Percentiles rank a stretch among this genome's conserved stretches.
Evolutionary conservation across 192 early-diverging fungal genomes (phyloP).

Genomic region (Mortierella alpina): DNA sequence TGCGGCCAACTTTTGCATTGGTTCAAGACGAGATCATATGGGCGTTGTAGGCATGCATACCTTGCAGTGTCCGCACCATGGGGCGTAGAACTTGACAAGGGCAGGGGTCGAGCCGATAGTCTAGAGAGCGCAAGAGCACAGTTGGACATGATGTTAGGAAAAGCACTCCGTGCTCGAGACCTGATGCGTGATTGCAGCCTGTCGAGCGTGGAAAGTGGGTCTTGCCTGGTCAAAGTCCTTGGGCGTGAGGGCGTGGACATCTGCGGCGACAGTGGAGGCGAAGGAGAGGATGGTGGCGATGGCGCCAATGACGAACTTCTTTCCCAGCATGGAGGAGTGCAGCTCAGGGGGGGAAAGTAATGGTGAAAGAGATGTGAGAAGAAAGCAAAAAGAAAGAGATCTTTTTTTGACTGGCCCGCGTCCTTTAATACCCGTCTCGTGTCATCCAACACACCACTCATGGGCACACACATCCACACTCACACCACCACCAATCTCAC

Average conservation of each 20-base stretch:
- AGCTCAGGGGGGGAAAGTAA: neutral
- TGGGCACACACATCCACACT: neutral
- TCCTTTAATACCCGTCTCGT: no score
- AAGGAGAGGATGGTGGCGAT: constrained; percentile 38
- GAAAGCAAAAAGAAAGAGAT: neutral
- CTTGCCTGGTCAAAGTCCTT: constrained; percentile 42
- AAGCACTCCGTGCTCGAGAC: neutral
- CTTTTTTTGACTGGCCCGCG: no score
- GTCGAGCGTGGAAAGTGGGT: neutral
- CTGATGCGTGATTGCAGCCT: neutral
- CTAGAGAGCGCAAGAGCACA: constrained; percentile 4
- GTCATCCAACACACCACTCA: neutral
- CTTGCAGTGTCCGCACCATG: constrained; percentile 91
- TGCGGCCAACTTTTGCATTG: neutral
- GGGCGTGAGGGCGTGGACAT: constrained; percentile 43
- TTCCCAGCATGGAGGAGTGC: constrained; percentile 36
- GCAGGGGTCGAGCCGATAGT: constrained; percentile 56
- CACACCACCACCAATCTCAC: neutral
- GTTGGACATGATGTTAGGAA: neutral
- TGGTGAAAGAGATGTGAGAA: neutral
- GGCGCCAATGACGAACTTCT: constrained; percentile 42
- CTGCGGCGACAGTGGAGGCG: constrained; percentile 34
- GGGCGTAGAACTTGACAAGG: constrained; percentile 94
- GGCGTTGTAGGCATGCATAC: constrained; percentile 29
- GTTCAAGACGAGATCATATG: neutral